A percentile compares a stretch with the other conserved stretches of the same genome.
phyloP scores from a whole-genome alignment of 2,329 filamentous ascomycete genomes.

The Thelonectria olida region DNA sequence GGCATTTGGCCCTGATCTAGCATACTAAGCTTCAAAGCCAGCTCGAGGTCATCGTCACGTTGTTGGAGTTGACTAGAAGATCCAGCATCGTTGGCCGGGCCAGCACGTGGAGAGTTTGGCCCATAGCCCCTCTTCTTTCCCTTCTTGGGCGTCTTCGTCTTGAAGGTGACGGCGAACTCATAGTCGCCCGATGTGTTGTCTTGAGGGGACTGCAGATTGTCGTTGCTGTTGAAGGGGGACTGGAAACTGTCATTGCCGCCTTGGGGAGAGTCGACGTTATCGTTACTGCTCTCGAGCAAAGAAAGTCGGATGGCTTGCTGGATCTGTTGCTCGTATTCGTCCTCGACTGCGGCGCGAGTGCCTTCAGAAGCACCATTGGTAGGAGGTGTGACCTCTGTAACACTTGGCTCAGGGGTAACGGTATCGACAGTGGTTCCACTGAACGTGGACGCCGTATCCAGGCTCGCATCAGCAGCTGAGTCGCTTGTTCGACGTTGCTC shows the following conservation, averaged over 20 bases:
- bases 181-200: constrained; percentile 59
- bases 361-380: constrained; percentile 23
- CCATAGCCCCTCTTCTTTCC: constrained; percentile 50
- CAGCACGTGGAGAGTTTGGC: constrained; percentile 47
- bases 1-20: constrained; percentile 56
- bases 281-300: constrained; percentile 64
- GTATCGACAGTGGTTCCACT: constrained; percentile 55
- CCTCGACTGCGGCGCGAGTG: constrained; percentile 44
- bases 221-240: constrained; percentile 53
- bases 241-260: constrained; percentile 46
- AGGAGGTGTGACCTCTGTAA: constrained; percentile 51
- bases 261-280: constrained; percentile 33
- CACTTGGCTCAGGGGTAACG: constrained; percentile 64
- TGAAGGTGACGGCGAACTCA: constrained; percentile 61
- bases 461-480: constrained; percentile 58
- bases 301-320: constrained; percentile 71
- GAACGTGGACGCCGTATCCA: constrained; percentile 54
- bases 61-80: constrained; percentile 29
- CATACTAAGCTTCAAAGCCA: constrained; percentile 69
- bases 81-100: constrained; percentile 45
- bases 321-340: constrained; percentile 68
- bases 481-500: constrained; percentile 64
- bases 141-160: constrained; percentile 52
- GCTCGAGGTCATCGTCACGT: constrained; percentile 66
- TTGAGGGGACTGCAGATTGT: constrained; percentile 52